phyloP scores from a whole-genome alignment of 768 basidiomycete genomes.

The Mrakia hoshinonis region DNA sequence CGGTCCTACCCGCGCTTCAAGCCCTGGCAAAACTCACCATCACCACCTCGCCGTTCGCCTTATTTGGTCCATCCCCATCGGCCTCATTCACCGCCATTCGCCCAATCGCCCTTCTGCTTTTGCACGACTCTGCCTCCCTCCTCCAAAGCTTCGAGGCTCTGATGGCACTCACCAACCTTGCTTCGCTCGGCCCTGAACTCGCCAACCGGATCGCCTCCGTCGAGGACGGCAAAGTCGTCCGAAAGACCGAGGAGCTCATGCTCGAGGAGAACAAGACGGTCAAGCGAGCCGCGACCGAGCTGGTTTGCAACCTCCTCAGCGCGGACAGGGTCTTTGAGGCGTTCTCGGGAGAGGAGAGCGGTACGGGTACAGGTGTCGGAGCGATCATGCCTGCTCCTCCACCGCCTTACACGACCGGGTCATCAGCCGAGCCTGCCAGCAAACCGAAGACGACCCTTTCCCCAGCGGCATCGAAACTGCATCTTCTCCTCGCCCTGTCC shows the following conservation, averaged over 20 bases:
- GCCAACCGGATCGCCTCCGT: conserved; percentile 57
- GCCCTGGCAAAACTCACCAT: conserved; percentile 88
- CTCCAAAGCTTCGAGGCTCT: conserved; percentile 84
- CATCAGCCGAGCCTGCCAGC: not conserved
- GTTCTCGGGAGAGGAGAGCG: conserved; percentile 46
- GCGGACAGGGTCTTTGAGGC: conserved; percentile 67
- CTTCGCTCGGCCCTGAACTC: conserved; percentile 61
- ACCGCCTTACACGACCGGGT: not conserved
- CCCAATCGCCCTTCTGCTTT: conserved; percentile 66
- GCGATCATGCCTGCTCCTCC: conserved; percentile 1
- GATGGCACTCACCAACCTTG: conserved; percentile 93
- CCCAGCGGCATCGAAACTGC: conserved; percentile 46
- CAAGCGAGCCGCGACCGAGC: conserved; percentile 77
- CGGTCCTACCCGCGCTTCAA: conserved; percentile 54
- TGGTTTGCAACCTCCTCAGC: conserved; percentile 80
- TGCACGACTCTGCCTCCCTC: conserved; percentile 57
- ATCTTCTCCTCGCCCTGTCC: conserved; percentile 72
- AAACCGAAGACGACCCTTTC: conserved; percentile 29
- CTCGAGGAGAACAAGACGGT: conserved; percentile 69
- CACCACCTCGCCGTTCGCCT: conserved; percentile 77
- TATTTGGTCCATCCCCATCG: conserved; percentile 76
- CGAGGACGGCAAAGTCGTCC: conserved; percentile 44
- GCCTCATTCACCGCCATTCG: conserved; percentile 62
- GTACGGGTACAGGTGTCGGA: not conserved
- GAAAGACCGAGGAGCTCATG: conserved; percentile 36